These are phyloP conservation scores for Verticillium longisporum DNA, from an alignment of 2,329 filamentous ascomycete genomes.

Conservation along the genomic window DNA sequence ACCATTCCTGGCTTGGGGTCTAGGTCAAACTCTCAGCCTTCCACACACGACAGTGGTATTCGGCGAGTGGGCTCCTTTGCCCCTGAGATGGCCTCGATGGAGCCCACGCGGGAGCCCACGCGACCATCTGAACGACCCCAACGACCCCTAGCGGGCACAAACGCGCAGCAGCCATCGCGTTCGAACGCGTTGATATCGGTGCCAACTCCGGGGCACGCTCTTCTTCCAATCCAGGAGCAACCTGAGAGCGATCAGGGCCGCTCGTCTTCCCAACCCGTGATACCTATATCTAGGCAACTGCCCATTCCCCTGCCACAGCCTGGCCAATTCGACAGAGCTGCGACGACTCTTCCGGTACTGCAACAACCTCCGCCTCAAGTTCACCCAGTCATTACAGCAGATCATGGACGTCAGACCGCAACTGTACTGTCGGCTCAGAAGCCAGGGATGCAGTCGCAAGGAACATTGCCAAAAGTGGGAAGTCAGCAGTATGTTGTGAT, in stretches of 20 bases:
- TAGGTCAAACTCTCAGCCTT: not conserved
- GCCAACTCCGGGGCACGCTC: slow-evolving; percentile 6
- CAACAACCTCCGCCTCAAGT: not conserved
- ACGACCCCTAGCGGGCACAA: slow-evolving; percentile 1
- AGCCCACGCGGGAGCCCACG: not conserved
- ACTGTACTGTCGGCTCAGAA: slow-evolving; percentile 4
- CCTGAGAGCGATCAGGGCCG: not conserved
- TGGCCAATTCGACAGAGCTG: not conserved
- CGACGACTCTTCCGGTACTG: slow-evolving; percentile 1
- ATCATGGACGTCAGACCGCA: slow-evolving; percentile 3
- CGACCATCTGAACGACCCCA: slow-evolving; percentile 1
- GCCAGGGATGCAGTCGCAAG: not conserved
- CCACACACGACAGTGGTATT: not conserved
- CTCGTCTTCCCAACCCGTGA: not conserved
- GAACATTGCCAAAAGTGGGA: not conserved
- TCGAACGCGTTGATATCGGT: slow-evolving; percentile 2
- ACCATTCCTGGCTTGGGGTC: not conserved
- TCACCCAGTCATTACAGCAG: no score
- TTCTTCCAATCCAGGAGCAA: slow-evolving; percentile 12
- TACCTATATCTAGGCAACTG: not conserved
- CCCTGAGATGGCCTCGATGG: not conserved
- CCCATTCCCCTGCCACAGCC: not conserved
- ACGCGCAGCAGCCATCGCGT: not conserved
- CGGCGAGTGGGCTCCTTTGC: no score
- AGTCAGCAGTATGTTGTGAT: not conserved